These are phyloP conservation scores for Pichia sp. DNA, from an alignment of 1,139 yeast genomes.

Conservation along the genomic window DNA sequence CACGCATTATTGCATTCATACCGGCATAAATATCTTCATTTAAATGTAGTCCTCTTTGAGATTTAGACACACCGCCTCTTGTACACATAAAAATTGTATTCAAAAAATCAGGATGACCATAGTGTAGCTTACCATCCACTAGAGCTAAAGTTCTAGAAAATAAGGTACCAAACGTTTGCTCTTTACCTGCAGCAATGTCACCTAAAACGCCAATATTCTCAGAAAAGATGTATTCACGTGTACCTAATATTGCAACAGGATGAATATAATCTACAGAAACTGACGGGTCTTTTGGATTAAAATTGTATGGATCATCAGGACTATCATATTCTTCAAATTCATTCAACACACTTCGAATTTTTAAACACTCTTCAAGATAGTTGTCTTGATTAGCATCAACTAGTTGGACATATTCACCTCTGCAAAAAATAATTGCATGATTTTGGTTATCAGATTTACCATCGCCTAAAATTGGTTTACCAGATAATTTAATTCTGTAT, in stretches of 20 bases:
- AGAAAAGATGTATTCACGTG: conserved; percentile 49
- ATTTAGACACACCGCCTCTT: conserved; percentile 51
- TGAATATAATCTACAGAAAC: conserved; percentile 2
- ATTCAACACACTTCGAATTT: conserved; percentile 44
- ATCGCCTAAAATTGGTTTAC: conserved; percentile 51
- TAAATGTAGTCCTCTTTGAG: conserved; percentile 48
- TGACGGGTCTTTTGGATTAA: conserved; percentile 6
- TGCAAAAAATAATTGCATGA: conserved; percentile 41
- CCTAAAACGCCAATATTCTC: conserved; percentile 50
- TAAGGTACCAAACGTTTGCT: conserved; percentile 51
- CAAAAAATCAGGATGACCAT: conserved; percentile 52
- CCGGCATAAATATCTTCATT: conserved; percentile 56
- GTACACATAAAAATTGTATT: conserved; percentile 43
- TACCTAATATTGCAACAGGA: conserved; percentile 51
- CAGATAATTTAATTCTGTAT: conserved; percentile 42
- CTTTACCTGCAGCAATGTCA: conserved; percentile 54
- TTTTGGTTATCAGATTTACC: conserved; percentile 55
- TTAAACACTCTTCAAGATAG: conserved; percentile 49
- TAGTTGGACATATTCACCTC: conserved; percentile 51
- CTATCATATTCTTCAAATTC: conserved; percentile 44
- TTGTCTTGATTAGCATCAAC: conserved; percentile 55
- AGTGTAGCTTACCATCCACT: conserved; percentile 50
- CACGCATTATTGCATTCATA: conserved; percentile 45
- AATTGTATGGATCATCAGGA: conserved; percentile 28
- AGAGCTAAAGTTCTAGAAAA: conserved; percentile 51